Evolutionary conservation across 257 asterid species (phyloP).

Genomic region (Jacaranda copaia): DNA sequence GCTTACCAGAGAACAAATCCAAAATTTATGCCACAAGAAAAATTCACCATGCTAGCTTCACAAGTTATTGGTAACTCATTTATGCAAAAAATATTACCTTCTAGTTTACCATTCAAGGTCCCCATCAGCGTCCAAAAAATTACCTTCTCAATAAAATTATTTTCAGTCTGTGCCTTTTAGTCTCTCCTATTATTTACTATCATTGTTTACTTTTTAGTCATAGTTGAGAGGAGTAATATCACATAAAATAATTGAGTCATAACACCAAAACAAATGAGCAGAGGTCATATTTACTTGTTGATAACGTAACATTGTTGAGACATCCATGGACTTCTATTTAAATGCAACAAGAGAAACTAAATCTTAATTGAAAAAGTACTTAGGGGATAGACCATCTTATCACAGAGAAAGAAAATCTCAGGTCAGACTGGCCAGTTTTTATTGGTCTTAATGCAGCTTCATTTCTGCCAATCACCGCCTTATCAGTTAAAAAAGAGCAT

Average conservation of each 20-base stretch:
- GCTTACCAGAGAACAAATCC: background rate
- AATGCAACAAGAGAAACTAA: background rate
- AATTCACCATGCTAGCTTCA: background rate
- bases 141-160: background rate
- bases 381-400: background rate
- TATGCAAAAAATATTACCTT: background rate
- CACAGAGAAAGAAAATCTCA: background rate
- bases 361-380: background rate
- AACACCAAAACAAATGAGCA: slow-evolving; percentile 25
- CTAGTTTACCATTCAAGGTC: background rate
- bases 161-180: too few relatives aligned
- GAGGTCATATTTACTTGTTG: background rate
- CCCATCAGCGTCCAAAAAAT: background rate
- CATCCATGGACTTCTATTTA: slow-evolving; percentile 8
- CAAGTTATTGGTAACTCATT: background rate
- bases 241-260: slow-evolving; percentile 3
- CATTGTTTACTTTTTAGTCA: background rate
- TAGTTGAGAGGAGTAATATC: background rate
- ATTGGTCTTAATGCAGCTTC: background rate
- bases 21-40: background rate
- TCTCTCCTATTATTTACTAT: background rate
- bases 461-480: background rate
- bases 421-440: background rate
- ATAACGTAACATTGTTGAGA: background rate
- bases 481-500: background rate